phyloP scores from a whole-genome alignment of 2,329 filamentous ascomycete genomes.

The Aspergillus caelatus region DNA sequence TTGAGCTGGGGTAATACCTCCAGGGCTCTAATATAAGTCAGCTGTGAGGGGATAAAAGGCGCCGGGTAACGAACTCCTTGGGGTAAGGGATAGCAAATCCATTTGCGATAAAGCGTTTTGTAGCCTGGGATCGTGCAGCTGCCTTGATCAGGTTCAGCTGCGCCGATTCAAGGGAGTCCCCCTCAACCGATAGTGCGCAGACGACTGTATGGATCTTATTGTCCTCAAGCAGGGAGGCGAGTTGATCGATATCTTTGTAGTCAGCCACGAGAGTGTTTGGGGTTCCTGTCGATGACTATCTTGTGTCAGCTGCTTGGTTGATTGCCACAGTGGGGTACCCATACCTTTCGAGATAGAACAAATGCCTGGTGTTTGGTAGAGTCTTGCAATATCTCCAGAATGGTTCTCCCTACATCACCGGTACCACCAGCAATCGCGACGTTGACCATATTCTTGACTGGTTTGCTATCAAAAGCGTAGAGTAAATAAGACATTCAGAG shows the following conservation, averaged over 20 bases:
- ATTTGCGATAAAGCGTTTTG: constrained; percentile 25
- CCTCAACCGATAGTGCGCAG: constrained; percentile 17
- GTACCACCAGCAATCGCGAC: constrained; percentile 16
- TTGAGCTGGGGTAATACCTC: constrained; percentile 7
- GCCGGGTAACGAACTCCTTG: constrained; percentile 1
- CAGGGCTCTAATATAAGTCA: not conserved
- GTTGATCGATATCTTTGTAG: constrained; percentile 28
- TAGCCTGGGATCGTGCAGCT: constrained; percentile 14
- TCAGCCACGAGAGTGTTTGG: constrained; percentile 20
- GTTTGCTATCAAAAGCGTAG: not conserved
- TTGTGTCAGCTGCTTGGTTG: not conserved
- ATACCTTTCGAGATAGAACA: constrained; percentile 9
- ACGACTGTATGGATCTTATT: constrained; percentile 28
- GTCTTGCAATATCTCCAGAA: constrained; percentile 7
- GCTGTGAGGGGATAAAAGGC: not conserved
- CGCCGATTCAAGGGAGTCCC: not conserved
- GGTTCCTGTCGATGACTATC: not conserved
- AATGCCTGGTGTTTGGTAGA: constrained; percentile 5
- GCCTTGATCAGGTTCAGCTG: constrained; percentile 27
- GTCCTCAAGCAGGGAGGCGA: constrained; percentile 24
- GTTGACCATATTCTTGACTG: constrained; percentile 5
- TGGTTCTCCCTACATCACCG: constrained; percentile 11
- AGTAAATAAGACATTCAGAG: not conserved
- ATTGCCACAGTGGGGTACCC: not conserved
- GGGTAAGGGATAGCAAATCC: constrained; percentile 21